Evolutionary conservation across 805 yeast species (phyloP), one percentile per base, ranked within the genome.

Genomic region (Starmerella sp.): DNA sequence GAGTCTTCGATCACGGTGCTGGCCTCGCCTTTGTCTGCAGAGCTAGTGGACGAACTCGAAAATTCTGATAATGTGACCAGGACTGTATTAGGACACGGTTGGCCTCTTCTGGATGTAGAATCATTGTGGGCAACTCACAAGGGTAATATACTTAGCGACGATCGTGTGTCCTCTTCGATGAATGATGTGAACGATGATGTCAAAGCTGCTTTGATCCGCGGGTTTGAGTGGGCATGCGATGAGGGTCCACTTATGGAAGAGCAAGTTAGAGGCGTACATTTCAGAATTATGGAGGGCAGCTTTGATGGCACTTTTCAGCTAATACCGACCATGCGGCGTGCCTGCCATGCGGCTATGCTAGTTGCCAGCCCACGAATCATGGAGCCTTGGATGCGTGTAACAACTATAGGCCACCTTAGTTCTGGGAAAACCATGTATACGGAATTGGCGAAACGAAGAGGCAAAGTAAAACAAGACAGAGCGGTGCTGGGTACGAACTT

Each of bases 181-280:
- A 15, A 28, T 3, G 4, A 5, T 13, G 35, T 46, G 14, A 29
- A 48, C 35, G n/a, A 22, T 28, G 36, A 10, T 1, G 13, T n/a
- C 14, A 22, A 28, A 13, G 44, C 45, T 2, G 29, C 39, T 1
- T 3, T 59, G 1, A 32, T 73, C 2, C 83, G 82, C 60, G 98
- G 97, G 0, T 93, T 91, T 69, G 76, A 78, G 62, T 86, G 95
- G 93, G 83, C 84, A 2, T 74, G 79, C 0, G 74, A 80, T 54
- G 95, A 86, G 63, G 98, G 98, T 0, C 98, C 99, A 0, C 71
- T 93, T n/a, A 81, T 95, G 58, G 95, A 85, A 57, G 96, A 88
- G 65, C 83, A 86, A 0, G 74, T 93, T 6, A 71, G 86, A 52
- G 77, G 82, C 53, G 79, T 83, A 6, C 81, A 78, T 59, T 88